Base-by-base conservation (phyloP, 139 green algal genomes). In the Coelastrella sp. region DNA sequence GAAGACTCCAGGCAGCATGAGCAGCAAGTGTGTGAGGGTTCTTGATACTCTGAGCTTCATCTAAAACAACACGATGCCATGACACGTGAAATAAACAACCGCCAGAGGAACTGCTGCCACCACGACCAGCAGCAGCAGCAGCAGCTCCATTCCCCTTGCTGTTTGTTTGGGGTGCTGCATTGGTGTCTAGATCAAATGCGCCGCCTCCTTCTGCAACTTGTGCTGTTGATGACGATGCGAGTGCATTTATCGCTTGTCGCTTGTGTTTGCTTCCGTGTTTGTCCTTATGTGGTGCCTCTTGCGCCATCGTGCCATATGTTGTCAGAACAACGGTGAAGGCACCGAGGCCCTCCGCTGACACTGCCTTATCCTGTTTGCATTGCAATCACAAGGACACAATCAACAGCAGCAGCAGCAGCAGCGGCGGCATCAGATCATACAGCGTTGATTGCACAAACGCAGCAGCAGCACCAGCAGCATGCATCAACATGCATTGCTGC, bases 1-100 rank as follows among this genome's bases (percentile, higher is more conserved):
- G 45, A 35, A 98, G 86, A 2, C 71, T 66, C 85, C 92, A 96
- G 7, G 91, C 90, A 32, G 94, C 94, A 51, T 93, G 90, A 1
- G 94, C 91, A 0, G 87, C 92, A 38, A 94, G 85, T 0, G 95
- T 98, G 51, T 79, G 83, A 2, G 88, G 43, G 85, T 99, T 99
- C 90, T 98, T 98, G 86, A 98, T 98, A 88, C 84, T 91, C 83
- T 99, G 96, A 2, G 94, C 96, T 90, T 99, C 96, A 87, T 99
- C 96, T 34, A 99, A 83, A 38, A 99, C 93, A 50, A 98, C 93
- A 27, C 91, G 60, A 53, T 92, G 88, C 94, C 93, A 96, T n/a
- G 84, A 72, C 15, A 96, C 85, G 11, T 66, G 53, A 48, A 87
- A 83, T 76, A 88, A 40, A 30, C 76, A 35, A 50, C 73, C 64